Evolutionary conservation across 2,329 filamentous ascomycete genomes (phyloP).

Genomic region (Harringtonia lauricola): DNA sequence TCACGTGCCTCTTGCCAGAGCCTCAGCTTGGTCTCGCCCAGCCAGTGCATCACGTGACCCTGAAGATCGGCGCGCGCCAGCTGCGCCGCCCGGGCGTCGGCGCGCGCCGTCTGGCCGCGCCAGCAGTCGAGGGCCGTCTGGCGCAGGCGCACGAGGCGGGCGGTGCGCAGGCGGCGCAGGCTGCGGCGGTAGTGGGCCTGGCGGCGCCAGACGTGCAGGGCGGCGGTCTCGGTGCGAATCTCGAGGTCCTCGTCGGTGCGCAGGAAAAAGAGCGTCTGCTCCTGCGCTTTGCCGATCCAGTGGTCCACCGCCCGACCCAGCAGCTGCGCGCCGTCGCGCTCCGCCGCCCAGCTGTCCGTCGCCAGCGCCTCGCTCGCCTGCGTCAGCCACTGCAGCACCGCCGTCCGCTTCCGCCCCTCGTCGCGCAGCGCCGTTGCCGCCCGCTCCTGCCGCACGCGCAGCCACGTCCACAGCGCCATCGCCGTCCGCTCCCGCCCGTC

Average conservation of each 20-base stretch:
- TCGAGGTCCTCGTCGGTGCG: conserved; percentile 9
- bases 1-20: conserved; percentile 10
- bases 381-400: neutral
- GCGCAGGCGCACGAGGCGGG: too few relatives aligned
- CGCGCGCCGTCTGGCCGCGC: neutral
- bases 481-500: conserved; percentile 18
- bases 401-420: neutral
- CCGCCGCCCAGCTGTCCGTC: neutral
- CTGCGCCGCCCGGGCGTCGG: neutral
- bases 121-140: neutral
- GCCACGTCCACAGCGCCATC: conserved; percentile 20
- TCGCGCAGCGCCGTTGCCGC: conserved; percentile 10
- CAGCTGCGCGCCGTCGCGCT: neutral
- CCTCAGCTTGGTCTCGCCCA: conserved; percentile 15
- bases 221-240: conserved; percentile 1
- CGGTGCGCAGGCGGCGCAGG: conserved; percentile 5
- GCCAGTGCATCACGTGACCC: conserved; percentile 15
- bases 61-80: conserved; percentile 3
- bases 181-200: conserved; percentile 1
- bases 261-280: neutral
- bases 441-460: conserved; percentile 15
- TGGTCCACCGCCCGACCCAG: neutral
- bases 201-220: conserved; percentile 9
- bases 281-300: conserved; percentile 8
- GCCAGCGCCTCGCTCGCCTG: neutral